phyloP scores from a whole-genome alignment of 768 basidiomycete genomes.

The Fomitopsis pulvina region DNA sequence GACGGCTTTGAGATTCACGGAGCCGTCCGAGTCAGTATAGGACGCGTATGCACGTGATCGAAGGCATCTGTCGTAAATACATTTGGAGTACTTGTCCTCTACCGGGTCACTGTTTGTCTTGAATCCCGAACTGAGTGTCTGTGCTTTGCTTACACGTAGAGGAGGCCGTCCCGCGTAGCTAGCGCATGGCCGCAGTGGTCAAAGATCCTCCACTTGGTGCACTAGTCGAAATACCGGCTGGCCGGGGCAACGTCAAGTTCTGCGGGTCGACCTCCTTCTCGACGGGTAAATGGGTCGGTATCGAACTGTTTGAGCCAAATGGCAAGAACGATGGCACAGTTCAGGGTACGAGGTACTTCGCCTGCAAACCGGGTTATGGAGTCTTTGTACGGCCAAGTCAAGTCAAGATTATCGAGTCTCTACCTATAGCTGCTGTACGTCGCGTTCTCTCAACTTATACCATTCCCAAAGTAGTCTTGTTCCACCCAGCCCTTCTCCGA shows the following conservation, averaged over 20 bases:
- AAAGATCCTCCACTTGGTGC: slow-evolving; percentile 54
- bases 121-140: too few relatives aligned
- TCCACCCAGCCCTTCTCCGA: background rate
- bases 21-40: too few relatives aligned
- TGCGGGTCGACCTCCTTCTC: slow-evolving; percentile 79
- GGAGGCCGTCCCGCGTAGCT: too few relatives aligned
- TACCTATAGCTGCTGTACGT: slow-evolving; percentile 11
- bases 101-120: too few relatives aligned
- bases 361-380: slow-evolving; percentile 68
- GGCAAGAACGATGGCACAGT: slow-evolving; percentile 98
- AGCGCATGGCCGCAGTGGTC: background rate
- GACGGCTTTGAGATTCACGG: too few relatives aligned
- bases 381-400: slow-evolving; percentile 88
- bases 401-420: slow-evolving; percentile 49
- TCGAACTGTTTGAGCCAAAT: slow-evolving; percentile 74
- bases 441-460: background rate
- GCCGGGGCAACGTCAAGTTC: slow-evolving; percentile 83
- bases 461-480: too few relatives aligned
- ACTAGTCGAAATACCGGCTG: slow-evolving; percentile 73
- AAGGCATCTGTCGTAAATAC: too few relatives aligned
- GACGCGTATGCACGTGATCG: too few relatives aligned
- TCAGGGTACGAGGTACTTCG: slow-evolving; percentile 73
- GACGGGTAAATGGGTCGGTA: slow-evolving; percentile 90
- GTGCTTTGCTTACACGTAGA: too few relatives aligned
- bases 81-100: too few relatives aligned